Base-by-base conservation (phyloP, 345 rosid genomes). In the Rhodomyrtus tomentosa region DNA sequence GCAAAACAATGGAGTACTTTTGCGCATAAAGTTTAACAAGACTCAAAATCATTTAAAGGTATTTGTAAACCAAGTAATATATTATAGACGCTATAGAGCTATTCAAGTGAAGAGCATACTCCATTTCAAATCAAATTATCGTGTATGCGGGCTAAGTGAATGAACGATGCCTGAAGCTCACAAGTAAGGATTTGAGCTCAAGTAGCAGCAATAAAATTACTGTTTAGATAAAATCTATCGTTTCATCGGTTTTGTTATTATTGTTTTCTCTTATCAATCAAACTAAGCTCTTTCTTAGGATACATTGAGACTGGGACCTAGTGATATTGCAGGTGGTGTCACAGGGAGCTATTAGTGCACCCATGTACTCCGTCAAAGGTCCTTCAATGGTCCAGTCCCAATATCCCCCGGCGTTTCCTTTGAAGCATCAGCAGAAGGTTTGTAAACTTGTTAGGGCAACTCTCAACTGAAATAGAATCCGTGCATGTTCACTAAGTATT, bases 351-450 rank as follows among this genome's bases (percentile, higher is more conserved):
- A 96, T 96, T n/a, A 95, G 91, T 76, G 91, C 98, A 25, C 99
- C 98, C 58, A 96, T 95, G 98, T 96, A 91, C 92, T 88, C 94
- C 3, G 84, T 96, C 50, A 95, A 96, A 88, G 99, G 99, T 83
- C 96, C 99, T 42, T 89, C 95, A 0, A 96, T 96, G 98, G 90
- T 91, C 85, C 91, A 94, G 86, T 92, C 98, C 27, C 87, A 86
- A 25, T 96, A 95, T 86, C 95, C 98, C 2, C 92, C 99, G 1
- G 96, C 99, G 12, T 95, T 96, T 81, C 99, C 99, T 40, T 87
- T 96, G 80, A 96, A 95, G 89, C 99, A 94, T 87, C 99, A 96
- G 87, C 99, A 96, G 88, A 96, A 96, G 99, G 99, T 96, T 85
- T 51, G 91, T 68, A 36, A 68, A 68, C 40, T 68, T 36, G 45